These are phyloP conservation scores for Ceratocystis colombiana DNA, from an alignment of 2,329 filamentous ascomycete genomes.

Conservation along the genomic window DNA sequence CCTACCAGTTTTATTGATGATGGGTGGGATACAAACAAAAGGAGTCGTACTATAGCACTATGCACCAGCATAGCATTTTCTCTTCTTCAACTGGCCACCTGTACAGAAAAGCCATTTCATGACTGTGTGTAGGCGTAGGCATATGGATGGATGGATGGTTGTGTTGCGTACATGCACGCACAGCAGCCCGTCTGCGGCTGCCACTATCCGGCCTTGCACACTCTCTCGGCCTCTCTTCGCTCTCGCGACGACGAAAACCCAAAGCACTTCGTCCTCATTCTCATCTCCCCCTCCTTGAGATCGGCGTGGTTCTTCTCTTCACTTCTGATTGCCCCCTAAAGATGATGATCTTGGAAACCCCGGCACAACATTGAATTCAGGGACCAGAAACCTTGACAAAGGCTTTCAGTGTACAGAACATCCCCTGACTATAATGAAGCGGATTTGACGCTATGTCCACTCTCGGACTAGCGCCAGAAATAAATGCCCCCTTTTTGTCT, in stretches of 20 bases:
- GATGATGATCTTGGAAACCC: conserved; percentile 2
- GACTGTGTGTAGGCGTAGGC: not conserved
- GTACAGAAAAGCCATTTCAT: not conserved
- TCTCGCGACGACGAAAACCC: not conserved
- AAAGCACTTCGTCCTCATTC: not conserved
- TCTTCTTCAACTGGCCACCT: not conserved
- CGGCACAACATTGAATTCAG: not conserved
- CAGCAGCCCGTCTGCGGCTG: not conserved
- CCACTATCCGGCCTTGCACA: not conserved
- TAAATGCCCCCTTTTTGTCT: not conserved
- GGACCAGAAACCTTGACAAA: conserved; percentile 9
- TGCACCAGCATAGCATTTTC: not conserved
- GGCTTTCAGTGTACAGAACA: not conserved
- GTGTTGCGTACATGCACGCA: not conserved
- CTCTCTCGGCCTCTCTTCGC: not conserved
- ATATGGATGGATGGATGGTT: not conserved
- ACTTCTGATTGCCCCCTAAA: conserved; percentile 1
- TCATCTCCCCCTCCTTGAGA: not conserved
- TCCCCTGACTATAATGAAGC: conserved; percentile 14
- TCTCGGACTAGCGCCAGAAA: not conserved
- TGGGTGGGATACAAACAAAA: not conserved
- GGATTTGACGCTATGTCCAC: not conserved
- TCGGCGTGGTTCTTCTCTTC: not conserved
- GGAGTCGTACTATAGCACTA: not conserved
- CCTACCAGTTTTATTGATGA: not conserved